These are phyloP conservation scores for Coniosporium apollinis DNA, from an alignment of 495 filamentous ascomycete genomes.

Conservation along the genomic window DNA sequence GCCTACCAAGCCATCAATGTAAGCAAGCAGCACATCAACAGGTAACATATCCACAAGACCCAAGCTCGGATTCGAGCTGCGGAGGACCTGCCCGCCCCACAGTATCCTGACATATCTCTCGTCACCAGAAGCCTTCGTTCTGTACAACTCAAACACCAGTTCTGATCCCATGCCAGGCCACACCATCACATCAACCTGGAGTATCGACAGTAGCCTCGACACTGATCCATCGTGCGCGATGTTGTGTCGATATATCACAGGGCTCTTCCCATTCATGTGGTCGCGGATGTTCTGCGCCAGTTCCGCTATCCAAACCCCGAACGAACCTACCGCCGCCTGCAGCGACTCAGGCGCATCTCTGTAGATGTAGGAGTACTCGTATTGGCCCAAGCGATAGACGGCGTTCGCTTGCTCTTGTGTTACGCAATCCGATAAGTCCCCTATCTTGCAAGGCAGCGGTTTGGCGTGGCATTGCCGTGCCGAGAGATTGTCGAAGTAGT, in stretches of 20 bases:
- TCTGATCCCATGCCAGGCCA: constrained; percentile 63
- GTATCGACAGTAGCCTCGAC: constrained; percentile 39
- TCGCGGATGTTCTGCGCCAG: constrained; percentile 40
- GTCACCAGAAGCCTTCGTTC: constrained; percentile 6
- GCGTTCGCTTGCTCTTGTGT: constrained; percentile 35
- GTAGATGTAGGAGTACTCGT: constrained; percentile 54
- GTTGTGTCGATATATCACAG: constrained; percentile 42
- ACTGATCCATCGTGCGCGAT: constrained; percentile 55
- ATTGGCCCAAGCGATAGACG: constrained; percentile 52
- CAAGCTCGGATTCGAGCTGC: constrained; percentile 38
- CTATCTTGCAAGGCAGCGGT: constrained; percentile 41
- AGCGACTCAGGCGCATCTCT: constrained; percentile 36
- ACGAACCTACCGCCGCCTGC: constrained; percentile 32
- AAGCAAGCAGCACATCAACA: constrained; percentile 37
- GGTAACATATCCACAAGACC: constrained; percentile 47
- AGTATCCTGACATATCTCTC: constrained; percentile 37
- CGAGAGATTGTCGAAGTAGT: constrained; percentile 60
- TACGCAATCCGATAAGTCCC: constrained; percentile 35
- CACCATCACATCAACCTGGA: constrained; percentile 51
- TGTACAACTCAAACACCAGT: constrained; percentile 50
- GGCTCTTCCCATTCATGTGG: constrained; percentile 3
- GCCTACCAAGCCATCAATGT: constrained; percentile 49
- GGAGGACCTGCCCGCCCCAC: constrained; percentile 43
- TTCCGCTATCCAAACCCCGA: constrained; percentile 49
- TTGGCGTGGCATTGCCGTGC: constrained; percentile 49